Percentiles rank a stretch among this genome's conserved stretches.
Conservation (phyloP, 176 grass and related monocot genomes). For the Eleusine indica region DNA sequence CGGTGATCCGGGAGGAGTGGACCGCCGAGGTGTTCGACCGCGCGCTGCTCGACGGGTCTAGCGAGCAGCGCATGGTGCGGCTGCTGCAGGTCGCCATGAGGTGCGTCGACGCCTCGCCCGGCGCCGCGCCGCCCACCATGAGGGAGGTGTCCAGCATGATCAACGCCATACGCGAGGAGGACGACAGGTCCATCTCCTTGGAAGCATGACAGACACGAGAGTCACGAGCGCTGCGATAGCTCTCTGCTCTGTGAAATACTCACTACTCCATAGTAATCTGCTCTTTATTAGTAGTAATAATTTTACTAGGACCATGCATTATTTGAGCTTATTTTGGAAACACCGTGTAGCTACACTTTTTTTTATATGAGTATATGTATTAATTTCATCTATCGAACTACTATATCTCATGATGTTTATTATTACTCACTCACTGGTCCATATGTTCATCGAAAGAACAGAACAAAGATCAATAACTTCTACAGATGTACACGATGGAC, state of each 20-base stretch:
- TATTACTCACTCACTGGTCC: not conserved
- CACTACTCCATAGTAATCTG: too few species aligned
- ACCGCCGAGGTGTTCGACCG: conserved; percentile 76
- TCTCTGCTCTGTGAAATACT: not conserved
- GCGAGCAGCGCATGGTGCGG: conserved; percentile 58
- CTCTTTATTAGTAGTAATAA: not conserved
- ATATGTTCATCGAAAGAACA: conserved; percentile 21
- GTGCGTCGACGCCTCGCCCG: conserved; percentile 46
- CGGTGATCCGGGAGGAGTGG: conserved; percentile 74
- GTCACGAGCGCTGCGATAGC: not conserved
- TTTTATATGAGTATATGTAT: not conserved
- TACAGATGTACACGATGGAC: not conserved
- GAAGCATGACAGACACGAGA: conserved; percentile 14
- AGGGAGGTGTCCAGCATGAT: conserved; percentile 47
- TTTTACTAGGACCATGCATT: not conserved
- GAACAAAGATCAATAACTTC: conserved; percentile 11
- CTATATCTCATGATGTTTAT: not conserved
- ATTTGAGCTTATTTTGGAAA: conserved; percentile 18
- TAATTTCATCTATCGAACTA: not conserved
- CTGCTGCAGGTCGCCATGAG: conserved; percentile 64
- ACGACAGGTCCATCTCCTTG: conserved; percentile 39
- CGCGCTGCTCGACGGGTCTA: conserved; percentile 41
- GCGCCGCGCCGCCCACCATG: conserved; percentile 44
- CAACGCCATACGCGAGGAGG: conserved; percentile 54
- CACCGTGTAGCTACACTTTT: not conserved